Conservation (phyloP, 139 green algal genomes). For the Coelastrella sp. region DNA sequence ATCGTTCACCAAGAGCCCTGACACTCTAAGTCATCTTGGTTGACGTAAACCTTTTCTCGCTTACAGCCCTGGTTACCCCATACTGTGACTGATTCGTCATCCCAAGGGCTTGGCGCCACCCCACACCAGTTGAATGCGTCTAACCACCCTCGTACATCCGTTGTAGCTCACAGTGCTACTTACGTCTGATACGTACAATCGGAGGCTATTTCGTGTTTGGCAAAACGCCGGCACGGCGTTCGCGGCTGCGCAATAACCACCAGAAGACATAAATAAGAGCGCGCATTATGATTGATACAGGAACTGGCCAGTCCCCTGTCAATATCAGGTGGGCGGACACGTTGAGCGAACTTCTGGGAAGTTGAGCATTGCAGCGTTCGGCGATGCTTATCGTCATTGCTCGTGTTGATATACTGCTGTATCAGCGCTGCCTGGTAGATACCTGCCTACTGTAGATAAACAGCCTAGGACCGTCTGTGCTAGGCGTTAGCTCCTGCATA, state of each 20-base stretch:
- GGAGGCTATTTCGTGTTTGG: not conserved
- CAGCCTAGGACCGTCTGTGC: not conserved
- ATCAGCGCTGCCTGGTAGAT: not conserved
- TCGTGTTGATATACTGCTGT: too few relatives aligned
- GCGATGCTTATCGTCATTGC: too few relatives aligned
- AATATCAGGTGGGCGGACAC: constrained; percentile 28
- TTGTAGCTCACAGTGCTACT: too few relatives aligned
- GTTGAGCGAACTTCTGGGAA: not conserved
- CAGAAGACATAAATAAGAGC: not conserved
- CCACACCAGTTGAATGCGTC: not conserved
- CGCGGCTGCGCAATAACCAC: not conserved
- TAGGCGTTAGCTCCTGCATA: not conserved
- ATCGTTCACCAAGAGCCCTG: too few relatives aligned
- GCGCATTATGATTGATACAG: constrained; percentile 43
- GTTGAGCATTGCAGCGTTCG: too few relatives aligned
- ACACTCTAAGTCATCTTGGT: too few relatives aligned
- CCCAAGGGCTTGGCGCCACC: not conserved
- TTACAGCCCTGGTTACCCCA: not conserved
- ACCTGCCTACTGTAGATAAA: not conserved
- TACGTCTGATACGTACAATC: not conserved
- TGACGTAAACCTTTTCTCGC: not conserved
- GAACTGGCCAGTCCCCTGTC: constrained; percentile 13
- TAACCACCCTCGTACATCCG: too few relatives aligned
- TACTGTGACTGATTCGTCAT: not conserved
- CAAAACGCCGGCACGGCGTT: not conserved